A percentile compares a stretch with the other conserved stretches of the same genome.
phyloP scores from a whole-genome alignment of 495 filamentous ascomycete species.

The Neurospora hispaniola region DNA sequence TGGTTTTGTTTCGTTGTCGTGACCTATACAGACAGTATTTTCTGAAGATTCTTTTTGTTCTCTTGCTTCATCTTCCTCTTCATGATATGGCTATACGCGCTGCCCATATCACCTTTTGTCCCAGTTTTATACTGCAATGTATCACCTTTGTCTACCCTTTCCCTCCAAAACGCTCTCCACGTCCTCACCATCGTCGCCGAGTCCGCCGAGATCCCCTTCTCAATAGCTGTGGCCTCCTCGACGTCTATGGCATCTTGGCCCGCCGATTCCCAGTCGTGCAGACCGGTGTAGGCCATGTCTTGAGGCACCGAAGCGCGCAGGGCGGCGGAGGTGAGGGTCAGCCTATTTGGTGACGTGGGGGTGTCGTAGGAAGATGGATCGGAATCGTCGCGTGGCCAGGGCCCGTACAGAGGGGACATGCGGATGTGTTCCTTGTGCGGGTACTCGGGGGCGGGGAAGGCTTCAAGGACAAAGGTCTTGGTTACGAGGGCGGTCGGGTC shows the following conservation, averaged over 20 bases:
- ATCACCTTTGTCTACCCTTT: neutral
- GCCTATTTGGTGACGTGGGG: neutral
- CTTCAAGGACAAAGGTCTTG: slow-evolving; percentile 27
- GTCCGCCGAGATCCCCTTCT: neutral
- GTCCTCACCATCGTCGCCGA: neutral
- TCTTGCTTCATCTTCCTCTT: neutral
- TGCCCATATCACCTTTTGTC: neutral
- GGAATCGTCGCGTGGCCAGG: slow-evolving; percentile 23
- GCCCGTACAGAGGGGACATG: slow-evolving; percentile 31
- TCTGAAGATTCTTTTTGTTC: neutral
- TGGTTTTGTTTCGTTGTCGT: neutral
- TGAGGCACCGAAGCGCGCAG: slow-evolving; percentile 26
- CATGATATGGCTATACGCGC: neutral
- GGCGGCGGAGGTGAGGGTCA: slow-evolving; percentile 21
- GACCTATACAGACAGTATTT: neutral
- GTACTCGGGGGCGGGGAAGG: slow-evolving; percentile 25
- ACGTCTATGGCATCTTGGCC: slow-evolving; percentile 11
- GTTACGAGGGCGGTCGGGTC: neutral
- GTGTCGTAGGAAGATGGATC: neutral
- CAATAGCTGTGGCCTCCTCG: neutral
- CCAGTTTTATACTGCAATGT: neutral
- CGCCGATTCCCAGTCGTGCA: slow-evolving; percentile 39
- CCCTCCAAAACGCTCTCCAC: neutral
- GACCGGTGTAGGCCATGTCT: slow-evolving; percentile 24
- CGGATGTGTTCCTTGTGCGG: slow-evolving; percentile 23